These are phyloP conservation scores for Apocynum venetum DNA, from an alignment of 257 asterid genomes.

Conservation along the genomic window DNA sequence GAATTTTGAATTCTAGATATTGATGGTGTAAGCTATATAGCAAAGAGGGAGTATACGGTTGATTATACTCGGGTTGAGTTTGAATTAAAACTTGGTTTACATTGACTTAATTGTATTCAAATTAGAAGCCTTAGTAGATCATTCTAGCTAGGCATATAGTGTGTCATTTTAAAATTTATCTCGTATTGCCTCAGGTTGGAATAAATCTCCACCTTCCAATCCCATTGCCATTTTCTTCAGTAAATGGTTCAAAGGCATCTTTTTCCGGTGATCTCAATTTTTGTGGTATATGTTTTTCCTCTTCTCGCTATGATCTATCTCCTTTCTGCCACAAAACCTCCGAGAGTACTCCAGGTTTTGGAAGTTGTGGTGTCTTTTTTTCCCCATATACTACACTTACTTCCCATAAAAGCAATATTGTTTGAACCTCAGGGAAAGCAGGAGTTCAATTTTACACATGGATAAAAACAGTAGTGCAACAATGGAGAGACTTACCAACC, in stretches of 20 bases:
- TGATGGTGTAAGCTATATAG: too few species aligned
- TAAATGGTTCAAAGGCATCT: conserved; percentile 30
- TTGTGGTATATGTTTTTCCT: conserved; percentile 28
- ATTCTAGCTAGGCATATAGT: neutral
- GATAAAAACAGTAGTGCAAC: conserved; percentile 34
- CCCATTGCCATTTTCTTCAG: conserved; percentile 30
- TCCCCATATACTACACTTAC: neutral
- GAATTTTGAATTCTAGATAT: neutral
- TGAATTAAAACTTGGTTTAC: neutral
- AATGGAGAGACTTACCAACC: conserved; percentile 40
- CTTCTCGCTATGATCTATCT: neutral
- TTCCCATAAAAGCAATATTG: neutral
- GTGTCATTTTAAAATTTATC: conserved; percentile 4
- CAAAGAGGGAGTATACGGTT: neutral
- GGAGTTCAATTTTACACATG: conserved; percentile 37
- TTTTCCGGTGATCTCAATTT: conserved; percentile 38
- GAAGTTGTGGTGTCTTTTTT: neutral
- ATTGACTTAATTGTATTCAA: neutral
- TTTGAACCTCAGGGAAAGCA: conserved; percentile 30
- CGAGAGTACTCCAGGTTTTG: neutral
- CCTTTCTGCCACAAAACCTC: neutral
- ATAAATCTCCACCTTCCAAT: conserved; percentile 37
- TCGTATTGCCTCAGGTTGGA: conserved; percentile 30
- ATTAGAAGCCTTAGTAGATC: neutral
- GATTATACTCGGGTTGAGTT: neutral